phyloP scores from a whole-genome alignment of 2,329 filamentous ascomycete species.

The Mycosphaerelloides madeirae region DNA sequence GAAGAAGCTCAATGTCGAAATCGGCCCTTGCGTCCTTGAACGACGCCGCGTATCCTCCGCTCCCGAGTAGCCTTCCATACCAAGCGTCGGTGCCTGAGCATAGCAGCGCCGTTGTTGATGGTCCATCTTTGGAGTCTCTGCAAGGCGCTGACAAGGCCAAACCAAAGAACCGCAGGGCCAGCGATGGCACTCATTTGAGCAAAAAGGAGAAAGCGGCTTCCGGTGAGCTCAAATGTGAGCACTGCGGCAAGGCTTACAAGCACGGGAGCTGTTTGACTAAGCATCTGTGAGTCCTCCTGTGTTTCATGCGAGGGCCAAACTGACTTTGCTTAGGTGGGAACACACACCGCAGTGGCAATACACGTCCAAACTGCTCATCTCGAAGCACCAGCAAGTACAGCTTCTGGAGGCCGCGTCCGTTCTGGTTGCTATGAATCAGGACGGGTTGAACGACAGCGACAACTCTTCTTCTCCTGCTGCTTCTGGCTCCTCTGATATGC shows the following conservation, averaged over 20 bases:
- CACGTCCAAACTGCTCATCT: slow-evolving; percentile 96
- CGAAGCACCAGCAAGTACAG: slow-evolving; percentile 98
- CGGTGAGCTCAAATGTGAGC: slow-evolving; percentile 89
- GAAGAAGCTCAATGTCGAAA: slow-evolving; percentile 68
- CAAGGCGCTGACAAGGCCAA: slow-evolving; percentile 48
- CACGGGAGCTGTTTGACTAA: slow-evolving; percentile 99
- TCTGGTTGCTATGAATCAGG: slow-evolving; percentile 78
- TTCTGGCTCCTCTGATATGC: slow-evolving; percentile 71
- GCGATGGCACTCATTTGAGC: slow-evolving; percentile 76
- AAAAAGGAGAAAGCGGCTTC: slow-evolving; percentile 80
- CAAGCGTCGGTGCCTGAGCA: slow-evolving; percentile 34
- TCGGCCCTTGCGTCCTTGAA: slow-evolving; percentile 44
- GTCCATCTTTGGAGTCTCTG: slow-evolving; percentile 53
- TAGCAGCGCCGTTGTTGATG: slow-evolving; percentile 60
- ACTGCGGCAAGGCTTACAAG: slow-evolving; percentile 99
- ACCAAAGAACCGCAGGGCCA: slow-evolving; percentile 59
- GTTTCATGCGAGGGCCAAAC: not conserved
- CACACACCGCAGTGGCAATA: slow-evolving; percentile 97
- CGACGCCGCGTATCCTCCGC: slow-evolving; percentile 56
- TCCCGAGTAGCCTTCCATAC: slow-evolving; percentile 62
- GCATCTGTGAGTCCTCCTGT: slow-evolving; percentile 78
- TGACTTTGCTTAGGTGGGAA: slow-evolving; percentile 72
- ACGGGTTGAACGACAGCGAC: slow-evolving; percentile 67
- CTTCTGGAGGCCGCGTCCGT: slow-evolving; percentile 96
- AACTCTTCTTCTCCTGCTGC: slow-evolving; percentile 78